Evolutionary conservation across 306 rosid genomes (phyloP).

Genomic region (Inga laurina): DNA sequence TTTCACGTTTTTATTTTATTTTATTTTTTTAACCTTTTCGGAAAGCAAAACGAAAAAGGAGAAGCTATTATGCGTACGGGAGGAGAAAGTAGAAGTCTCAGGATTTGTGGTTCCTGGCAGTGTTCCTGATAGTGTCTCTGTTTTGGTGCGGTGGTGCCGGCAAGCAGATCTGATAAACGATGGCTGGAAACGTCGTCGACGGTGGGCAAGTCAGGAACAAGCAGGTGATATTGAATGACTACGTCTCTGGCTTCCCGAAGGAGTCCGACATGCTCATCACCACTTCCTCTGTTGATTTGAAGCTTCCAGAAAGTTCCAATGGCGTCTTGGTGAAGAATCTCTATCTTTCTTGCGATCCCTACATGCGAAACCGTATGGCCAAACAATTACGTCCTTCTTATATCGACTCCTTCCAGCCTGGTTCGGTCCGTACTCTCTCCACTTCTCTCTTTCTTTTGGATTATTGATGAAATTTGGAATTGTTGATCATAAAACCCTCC

Average conservation of each 20-base stretch:
- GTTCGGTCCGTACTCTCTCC: slow-evolving; percentile 3
- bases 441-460: background rate
- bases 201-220: background rate
- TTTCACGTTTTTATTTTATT: too few species aligned
- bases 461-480: background rate
- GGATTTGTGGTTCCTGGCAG: too few species aligned
- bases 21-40: too few species aligned
- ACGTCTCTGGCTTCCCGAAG: slow-evolving; percentile 10
- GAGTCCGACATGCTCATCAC: background rate
- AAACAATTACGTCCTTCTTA: background rate
- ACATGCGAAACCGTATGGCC: slow-evolving; percentile 4
- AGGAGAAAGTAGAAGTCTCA: too few species aligned
- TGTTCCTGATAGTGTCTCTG: too few species aligned
- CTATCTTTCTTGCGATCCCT: slow-evolving; percentile 29
- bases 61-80: too few species aligned
- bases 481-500: background rate
- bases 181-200: background rate
- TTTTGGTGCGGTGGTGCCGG: background rate
- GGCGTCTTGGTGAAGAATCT: slow-evolving; percentile 17
- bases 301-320: slow-evolving; percentile 5
- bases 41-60: too few species aligned
- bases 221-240: slow-evolving; percentile 11
- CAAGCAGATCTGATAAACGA: background rate
- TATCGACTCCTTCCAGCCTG: slow-evolving; percentile 16
- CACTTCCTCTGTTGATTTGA: background rate